Percentiles rank a stretch among this genome's conserved stretches.
Evolutionary conservation across 2,329 filamentous ascomycete genomes (phyloP).

Genomic region (Paracoccidioides lutzii): DNA sequence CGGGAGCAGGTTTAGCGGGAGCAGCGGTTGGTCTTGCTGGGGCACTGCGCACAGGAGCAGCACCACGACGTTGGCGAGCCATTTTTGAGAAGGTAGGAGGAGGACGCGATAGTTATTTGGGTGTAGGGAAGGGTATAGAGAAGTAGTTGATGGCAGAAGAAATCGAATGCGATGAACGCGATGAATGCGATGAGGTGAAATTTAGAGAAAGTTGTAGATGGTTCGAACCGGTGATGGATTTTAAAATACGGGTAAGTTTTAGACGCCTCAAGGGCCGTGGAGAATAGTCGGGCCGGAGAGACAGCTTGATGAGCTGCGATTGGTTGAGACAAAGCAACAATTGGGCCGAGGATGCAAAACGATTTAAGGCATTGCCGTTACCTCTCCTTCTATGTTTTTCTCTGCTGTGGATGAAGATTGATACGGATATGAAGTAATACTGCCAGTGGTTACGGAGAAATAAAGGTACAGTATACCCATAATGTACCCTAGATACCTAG

Average conservation of each 20-base stretch:
- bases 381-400: not conserved
- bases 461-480: too few relatives aligned
- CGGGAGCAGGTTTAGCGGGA: conserved; percentile 42
- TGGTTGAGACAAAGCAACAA: not conserved
- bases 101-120: conserved; percentile 4
- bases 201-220: not conserved
- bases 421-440: not conserved
- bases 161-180: not conserved
- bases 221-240: not conserved
- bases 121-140: not conserved
- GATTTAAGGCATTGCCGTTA: not conserved
- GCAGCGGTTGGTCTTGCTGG: conserved; percentile 54
- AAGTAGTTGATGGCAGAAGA: not conserved
- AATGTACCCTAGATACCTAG: too few relatives aligned
- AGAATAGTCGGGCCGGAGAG: conserved; percentile 7
- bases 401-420: not conserved
- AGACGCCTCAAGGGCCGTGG: not conserved
- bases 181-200: not conserved
- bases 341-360: not conserved
- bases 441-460: too few relatives aligned
- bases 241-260: conserved; percentile 6
- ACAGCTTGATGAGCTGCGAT: conserved; percentile 1
- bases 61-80: conserved; percentile 65
- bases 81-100: conserved; percentile 37
- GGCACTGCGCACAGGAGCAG: conserved; percentile 43